A percentile compares a stretch with the other conserved stretches of the same genome.
These are phyloP conservation scores for Lumnitzera racemosa DNA, from an alignment of 345 rosid species.

Conservation along the genomic window DNA sequence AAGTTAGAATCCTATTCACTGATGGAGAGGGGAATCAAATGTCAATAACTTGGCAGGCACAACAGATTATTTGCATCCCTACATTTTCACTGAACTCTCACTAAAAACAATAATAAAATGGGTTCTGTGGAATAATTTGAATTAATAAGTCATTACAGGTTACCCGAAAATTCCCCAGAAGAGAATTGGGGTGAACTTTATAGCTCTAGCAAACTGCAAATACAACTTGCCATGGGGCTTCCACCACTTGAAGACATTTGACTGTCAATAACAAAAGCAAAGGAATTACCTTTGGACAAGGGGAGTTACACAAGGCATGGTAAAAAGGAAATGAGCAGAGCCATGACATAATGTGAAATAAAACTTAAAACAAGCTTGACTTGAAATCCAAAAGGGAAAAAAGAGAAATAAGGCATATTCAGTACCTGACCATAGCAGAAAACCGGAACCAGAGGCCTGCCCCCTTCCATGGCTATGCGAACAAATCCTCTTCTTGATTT, in stretches of 20 bases:
- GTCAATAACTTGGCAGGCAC: no score
- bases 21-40: no score
- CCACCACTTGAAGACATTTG: slow-evolving; percentile 82
- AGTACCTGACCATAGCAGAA: slow-evolving; percentile 86
- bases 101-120: no score
- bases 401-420: not conserved
- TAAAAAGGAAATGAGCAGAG: not conserved
- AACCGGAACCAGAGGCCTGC: slow-evolving; percentile 87
- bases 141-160: no score
- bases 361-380: not conserved
- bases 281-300: not conserved
- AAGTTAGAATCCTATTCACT: no score
- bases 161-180: slow-evolving; percentile 94
- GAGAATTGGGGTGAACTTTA: slow-evolving; percentile 68
- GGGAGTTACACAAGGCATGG: not conserved
- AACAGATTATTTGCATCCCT: no score
- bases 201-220: slow-evolving; percentile 56
- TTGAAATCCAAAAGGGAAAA: not conserved
- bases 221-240: slow-evolving; percentile 64
- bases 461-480: slow-evolving; percentile 75
- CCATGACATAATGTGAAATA: not conserved
- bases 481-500: slow-evolving; percentile 78
- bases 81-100: no score
- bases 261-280: slow-evolving; percentile 23
- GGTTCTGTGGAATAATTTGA: no score